A percentile compares a stretch with the other conserved stretches of the same genome.
Evolutionary conservation across 331 rosid genomes (phyloP).

Genomic region (Malus hybrid): DNA sequence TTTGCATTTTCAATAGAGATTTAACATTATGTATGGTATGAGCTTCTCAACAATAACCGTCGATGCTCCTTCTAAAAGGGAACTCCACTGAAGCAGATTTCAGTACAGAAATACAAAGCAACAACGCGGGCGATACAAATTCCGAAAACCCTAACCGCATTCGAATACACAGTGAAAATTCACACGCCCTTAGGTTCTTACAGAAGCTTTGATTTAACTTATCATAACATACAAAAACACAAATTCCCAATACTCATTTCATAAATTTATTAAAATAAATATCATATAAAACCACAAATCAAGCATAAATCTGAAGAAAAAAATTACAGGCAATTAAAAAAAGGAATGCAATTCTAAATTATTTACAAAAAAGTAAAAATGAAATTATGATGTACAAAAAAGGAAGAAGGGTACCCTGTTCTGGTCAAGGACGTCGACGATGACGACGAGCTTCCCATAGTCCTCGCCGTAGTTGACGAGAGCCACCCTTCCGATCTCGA

Average conservation of each 20-base stretch:
- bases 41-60: background rate
- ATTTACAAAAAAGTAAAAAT: background rate
- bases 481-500: constrained; percentile 53
- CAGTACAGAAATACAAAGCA: background rate
- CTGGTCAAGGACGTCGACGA: constrained; percentile 46
- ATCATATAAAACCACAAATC: background rate
- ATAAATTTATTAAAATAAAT: background rate
- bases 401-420: constrained; percentile 20
- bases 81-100: background rate
- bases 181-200: background rate
- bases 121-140: background rate
- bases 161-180: background rate
- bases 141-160: background rate
- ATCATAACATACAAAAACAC: background rate
- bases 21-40: background rate
- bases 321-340: background rate
- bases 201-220: background rate
- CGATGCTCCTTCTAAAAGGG: background rate
- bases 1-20: background rate
- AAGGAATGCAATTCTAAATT: background rate
- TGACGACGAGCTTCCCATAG: constrained; percentile 45
- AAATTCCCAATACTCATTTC: background rate
- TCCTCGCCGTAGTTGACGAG: constrained; percentile 53
- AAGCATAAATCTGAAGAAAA: background rate
- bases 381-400: background rate